A percentile compares a stretch with the other conserved stretches of the same genome.
Evolutionary conservation across 2,329 filamentous ascomycete genomes (phyloP).

Genomic region (Neofusicoccum parvum): DNA sequence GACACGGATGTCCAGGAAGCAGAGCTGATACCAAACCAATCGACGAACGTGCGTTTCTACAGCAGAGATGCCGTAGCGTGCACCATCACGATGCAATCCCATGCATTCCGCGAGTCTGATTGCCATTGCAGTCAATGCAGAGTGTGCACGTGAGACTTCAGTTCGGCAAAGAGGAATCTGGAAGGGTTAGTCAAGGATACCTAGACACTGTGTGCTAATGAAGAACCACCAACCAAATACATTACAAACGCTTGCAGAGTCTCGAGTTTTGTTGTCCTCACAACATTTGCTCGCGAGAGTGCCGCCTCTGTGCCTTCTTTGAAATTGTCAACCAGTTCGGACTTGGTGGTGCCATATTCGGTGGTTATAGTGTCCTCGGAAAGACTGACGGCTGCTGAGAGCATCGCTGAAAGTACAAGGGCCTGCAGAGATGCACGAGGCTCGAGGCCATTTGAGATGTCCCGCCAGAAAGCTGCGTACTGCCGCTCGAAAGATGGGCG

Average conservation of each 20-base stretch:
- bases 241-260: slow-evolving; percentile 76
- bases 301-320: slow-evolving; percentile 68
- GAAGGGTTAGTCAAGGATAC: not conserved
- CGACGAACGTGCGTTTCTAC: slow-evolving; percentile 72
- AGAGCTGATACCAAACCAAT: slow-evolving; percentile 76
- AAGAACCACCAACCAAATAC: slow-evolving; percentile 61
- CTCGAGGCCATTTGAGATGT: slow-evolving; percentile 61
- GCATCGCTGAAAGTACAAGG: slow-evolving; percentile 68
- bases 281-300: slow-evolving; percentile 68
- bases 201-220: too few species aligned
- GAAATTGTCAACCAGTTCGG: slow-evolving; percentile 62
- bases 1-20: slow-evolving; percentile 73
- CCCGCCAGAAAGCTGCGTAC: slow-evolving; percentile 67
- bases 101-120: slow-evolving; percentile 77
- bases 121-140: slow-evolving; percentile 70
- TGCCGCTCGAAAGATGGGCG: slow-evolving; percentile 66
- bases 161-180: slow-evolving; percentile 71
- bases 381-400: slow-evolving; percentile 70
- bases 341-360: slow-evolving; percentile 60
- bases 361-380: slow-evolving; percentile 54
- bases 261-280: slow-evolving; percentile 72
- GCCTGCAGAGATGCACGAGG: slow-evolving; percentile 67
- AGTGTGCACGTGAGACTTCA: slow-evolving; percentile 73
- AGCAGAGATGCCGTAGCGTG: slow-evolving; percentile 65
- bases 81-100: slow-evolving; percentile 72